These are phyloP conservation scores for Tilletia walkeri DNA, from an alignment of 1,284 basidiomycete species.

Conservation along the genomic window DNA sequence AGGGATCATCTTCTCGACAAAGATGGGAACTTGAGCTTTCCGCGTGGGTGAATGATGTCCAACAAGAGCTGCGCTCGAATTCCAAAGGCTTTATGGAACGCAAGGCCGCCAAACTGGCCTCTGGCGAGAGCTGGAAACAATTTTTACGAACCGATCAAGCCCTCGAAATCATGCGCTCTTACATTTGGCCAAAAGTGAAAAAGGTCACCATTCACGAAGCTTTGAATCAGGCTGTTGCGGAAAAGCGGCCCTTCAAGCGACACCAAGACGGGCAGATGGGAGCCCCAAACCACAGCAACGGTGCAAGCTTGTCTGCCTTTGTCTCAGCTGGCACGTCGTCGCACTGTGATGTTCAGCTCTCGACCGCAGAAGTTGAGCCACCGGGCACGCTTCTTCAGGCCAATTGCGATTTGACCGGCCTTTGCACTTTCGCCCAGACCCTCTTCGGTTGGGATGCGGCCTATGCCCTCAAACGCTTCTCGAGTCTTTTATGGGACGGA, in stretches of 20 bases:
- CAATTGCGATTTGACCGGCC: background rate
- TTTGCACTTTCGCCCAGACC: background rate
- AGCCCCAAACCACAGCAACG: too few species aligned
- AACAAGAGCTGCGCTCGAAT: conserved; percentile 40
- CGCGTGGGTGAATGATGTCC: conserved; percentile 31
- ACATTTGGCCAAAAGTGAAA: conserved; percentile 23
- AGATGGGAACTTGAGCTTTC: conserved; percentile 27
- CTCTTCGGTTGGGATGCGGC: background rate
- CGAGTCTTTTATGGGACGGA: conserved; percentile 2
- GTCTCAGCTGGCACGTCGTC: background rate
- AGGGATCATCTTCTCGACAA: background rate
- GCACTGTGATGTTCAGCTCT: background rate
- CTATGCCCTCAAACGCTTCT: conserved; percentile 2
- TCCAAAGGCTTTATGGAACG: conserved; percentile 26
- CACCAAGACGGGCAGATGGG: too few species aligned
- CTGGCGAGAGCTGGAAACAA: background rate
- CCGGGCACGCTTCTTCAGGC: background rate
- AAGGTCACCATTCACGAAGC: background rate
- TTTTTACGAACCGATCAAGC: conserved; percentile 27
- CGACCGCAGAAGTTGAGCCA: background rate
- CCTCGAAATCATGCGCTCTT: conserved; percentile 30
- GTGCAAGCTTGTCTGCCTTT: too few species aligned
- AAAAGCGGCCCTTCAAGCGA: too few species aligned
- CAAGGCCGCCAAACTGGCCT: conserved; percentile 33
- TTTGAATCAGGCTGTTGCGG: too few species aligned